These are phyloP conservation scores for Trypanosoma melophagium DNA, from an alignment of 208 protist genomes.

Conservation along the genomic window DNA sequence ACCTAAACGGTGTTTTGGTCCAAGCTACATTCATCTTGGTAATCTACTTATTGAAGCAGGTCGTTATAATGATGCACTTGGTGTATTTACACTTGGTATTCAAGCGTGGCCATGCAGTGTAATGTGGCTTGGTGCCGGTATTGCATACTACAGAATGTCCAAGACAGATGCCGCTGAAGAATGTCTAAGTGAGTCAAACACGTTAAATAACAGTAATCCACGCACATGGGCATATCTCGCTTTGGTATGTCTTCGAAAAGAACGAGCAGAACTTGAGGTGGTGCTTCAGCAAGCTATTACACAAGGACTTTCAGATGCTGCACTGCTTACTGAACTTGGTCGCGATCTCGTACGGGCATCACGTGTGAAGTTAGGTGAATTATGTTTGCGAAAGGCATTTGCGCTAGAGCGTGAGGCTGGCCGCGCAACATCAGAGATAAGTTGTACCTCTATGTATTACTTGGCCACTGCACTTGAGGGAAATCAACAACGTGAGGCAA, in stretches of 20 bases:
- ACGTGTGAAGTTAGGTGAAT: slow-evolving; percentile 41
- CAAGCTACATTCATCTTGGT: slow-evolving; percentile 70
- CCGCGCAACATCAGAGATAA: slow-evolving; percentile 17
- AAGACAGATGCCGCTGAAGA: slow-evolving; percentile 72
- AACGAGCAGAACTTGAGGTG: slow-evolving; percentile 55
- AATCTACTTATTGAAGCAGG: slow-evolving; percentile 75
- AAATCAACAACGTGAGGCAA: slow-evolving; percentile 47
- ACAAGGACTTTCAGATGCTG: slow-evolving; percentile 59
- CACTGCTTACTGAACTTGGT: slow-evolving; percentile 75
- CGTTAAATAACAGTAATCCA: slow-evolving; percentile 80
- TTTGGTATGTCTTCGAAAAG: slow-evolving; percentile 50
- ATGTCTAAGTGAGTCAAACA: slow-evolving; percentile 88
- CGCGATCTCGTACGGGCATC: slow-evolving; percentile 50
- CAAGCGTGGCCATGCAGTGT: slow-evolving; percentile 78
- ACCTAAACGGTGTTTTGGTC: slow-evolving; percentile 23
- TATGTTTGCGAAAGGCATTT: slow-evolving; percentile 61
- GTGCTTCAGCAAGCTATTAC: slow-evolving; percentile 60
- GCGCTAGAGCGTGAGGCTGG: slow-evolving; percentile 24
- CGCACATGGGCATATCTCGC: slow-evolving; percentile 87
- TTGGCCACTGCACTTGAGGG: slow-evolving; percentile 61
- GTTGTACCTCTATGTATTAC: slow-evolving; percentile 50
- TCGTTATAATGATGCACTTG: slow-evolving; percentile 72
- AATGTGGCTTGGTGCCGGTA: slow-evolving; percentile 86
- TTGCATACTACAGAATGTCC: slow-evolving; percentile 79
- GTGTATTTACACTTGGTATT: slow-evolving; percentile 67